These are phyloP conservation scores for Metarhizium album DNA, from an alignment of 2,329 filamentous ascomycete species.

Conservation along the genomic window DNA sequence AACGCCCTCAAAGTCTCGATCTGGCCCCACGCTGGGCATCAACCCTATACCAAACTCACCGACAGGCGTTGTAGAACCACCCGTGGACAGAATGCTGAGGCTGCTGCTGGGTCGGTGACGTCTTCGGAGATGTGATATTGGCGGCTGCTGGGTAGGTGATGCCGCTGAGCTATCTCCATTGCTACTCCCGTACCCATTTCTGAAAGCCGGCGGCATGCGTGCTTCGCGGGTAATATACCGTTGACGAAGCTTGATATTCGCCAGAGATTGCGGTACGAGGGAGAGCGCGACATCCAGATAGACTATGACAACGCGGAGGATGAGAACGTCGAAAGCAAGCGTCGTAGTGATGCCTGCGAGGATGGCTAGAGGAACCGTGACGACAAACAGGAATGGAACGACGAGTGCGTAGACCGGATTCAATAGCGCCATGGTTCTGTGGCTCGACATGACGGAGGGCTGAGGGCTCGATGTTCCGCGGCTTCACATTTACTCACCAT, in stretches of 20 bases:
- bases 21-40: constrained; percentile 36
- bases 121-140: constrained; percentile 13
- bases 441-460: neutral
- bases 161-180: constrained; percentile 9
- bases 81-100: constrained; percentile 18
- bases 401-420: constrained; percentile 45
- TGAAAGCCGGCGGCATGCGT: constrained; percentile 5
- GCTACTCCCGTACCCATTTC: constrained; percentile 12
- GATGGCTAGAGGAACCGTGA: constrained; percentile 52
- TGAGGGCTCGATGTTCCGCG: neutral
- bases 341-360: constrained; percentile 54
- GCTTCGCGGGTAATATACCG: constrained; percentile 9
- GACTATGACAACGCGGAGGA: constrained; percentile 48
- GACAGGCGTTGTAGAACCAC: constrained; percentile 22
- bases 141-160: constrained; percentile 6
- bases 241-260: constrained; percentile 24
- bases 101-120: constrained; percentile 26
- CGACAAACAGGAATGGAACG: constrained; percentile 50
- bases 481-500: neutral
- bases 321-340: constrained; percentile 49
- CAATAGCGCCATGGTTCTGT: constrained; percentile 36
- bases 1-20: constrained; percentile 48
- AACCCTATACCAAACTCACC: constrained; percentile 29
- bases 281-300: constrained; percentile 53
- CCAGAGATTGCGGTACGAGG: constrained; percentile 44